Evolutionary conservation across 2,329 filamentous ascomycete genomes (phyloP).

Genomic region (Fusarium cyanostomum): DNA sequence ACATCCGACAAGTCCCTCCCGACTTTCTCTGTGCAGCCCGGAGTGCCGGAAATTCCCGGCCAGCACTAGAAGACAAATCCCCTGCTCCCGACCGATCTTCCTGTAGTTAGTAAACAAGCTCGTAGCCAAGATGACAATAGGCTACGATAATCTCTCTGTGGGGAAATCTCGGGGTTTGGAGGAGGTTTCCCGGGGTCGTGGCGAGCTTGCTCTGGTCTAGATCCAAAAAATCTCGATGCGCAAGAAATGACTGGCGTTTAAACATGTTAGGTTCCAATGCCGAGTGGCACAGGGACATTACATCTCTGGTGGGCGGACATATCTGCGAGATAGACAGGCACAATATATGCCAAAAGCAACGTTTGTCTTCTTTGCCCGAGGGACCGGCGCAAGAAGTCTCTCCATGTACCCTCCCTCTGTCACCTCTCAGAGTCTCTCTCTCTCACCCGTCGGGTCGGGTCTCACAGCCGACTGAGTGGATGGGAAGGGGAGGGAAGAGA

Average conservation of each 20-base stretch:
- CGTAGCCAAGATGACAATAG: slow-evolving; percentile 2
- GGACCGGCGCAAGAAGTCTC: neutral
- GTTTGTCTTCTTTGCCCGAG: slow-evolving; percentile 1
- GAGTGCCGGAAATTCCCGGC: slow-evolving; percentile 30
- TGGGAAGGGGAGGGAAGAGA: neutral
- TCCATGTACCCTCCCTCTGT: neutral
- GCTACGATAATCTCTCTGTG: slow-evolving; percentile 18
- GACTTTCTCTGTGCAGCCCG: neutral
- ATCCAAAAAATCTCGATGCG: slow-evolving; percentile 1
- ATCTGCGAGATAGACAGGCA: slow-evolving; percentile 16
- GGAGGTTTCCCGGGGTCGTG: slow-evolving; percentile 22
- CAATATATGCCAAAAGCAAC: slow-evolving; percentile 11
- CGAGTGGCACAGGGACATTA: neutral
- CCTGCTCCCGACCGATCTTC: slow-evolving; percentile 11
- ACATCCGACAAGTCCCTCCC: neutral
- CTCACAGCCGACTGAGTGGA: slow-evolving; percentile 2
- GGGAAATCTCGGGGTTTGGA: slow-evolving; percentile 37
- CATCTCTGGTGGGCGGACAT: neutral
- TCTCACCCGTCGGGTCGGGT: slow-evolving; percentile 2
- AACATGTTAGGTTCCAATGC: too few relatives aligned
- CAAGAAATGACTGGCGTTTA: neutral
- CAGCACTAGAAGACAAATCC: neutral
- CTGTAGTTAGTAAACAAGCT: slow-evolving; percentile 17
- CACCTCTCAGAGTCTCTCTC: neutral
- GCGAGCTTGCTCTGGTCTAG: slow-evolving; percentile 18